Base-by-base conservation (phyloP, 495 filamentous ascomycete genomes). In the Achaetomiella virescens region DNA sequence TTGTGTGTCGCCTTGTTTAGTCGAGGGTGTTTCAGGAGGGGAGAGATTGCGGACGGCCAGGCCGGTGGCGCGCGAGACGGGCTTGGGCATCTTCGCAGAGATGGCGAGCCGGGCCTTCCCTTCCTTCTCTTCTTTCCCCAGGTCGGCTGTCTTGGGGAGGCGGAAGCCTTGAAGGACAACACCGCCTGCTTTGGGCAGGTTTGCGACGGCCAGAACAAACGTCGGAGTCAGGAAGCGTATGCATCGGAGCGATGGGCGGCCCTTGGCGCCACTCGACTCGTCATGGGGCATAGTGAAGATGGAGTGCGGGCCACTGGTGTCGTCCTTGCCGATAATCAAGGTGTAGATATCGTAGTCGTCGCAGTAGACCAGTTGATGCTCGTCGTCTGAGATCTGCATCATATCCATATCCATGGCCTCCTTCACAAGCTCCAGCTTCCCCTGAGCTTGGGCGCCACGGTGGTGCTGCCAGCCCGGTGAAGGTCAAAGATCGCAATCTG, bases 351-450 rank as follows among this genome's bases (percentile, higher is more conserved):
- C 84, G 64, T 84, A 74, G 48, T 86, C 84, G 51, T 88, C 87
- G 62, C 88, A 95, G 70, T 93, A 97, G 5, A 85, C 85, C 47
- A 90, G 73, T 29, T 83, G 76, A 67, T 87, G 91, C 36, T 78
- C 78, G 21, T 80, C 79, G 20, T 76, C 69, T 27, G 74, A 76
- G 14, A 75, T 77, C 58, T 83, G 81, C 20, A 81, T 73, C 31
- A 95, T 80, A 66, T 95, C 91, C 44, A 95, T 61, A 72, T 97
- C 93, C 67, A 82, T 85, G 21, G 85, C 88, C 72, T 97, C 90
- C 61, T 84, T 78, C 9, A 69, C 70, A 33, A 86, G 75, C n/a
- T 81, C 74, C 43, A 96, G 80, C 42, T 83, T 80, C 83, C 82
- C 61, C 85, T 79, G 14, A 86, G 70, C 65, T 85, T 84, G n/a